These are phyloP conservation scores for Pseudozyma hubeiensis DNA, from an alignment of 1,284 basidiomycete genomes.

Conservation along the genomic window DNA sequence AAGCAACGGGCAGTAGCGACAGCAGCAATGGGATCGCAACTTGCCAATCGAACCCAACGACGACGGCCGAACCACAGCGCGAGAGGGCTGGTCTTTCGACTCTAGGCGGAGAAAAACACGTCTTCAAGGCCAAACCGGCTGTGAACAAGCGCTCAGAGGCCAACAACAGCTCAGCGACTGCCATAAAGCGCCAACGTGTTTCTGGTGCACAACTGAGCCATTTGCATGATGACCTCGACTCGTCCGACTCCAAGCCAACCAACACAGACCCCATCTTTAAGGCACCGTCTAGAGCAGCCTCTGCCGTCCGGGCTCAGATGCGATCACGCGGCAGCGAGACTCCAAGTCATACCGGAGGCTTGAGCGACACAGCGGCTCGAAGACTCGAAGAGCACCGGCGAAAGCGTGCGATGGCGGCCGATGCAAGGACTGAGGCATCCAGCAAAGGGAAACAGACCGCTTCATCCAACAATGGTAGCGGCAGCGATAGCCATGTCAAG, in stretches of 20 bases:
- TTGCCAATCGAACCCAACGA: slow-evolving; percentile 26
- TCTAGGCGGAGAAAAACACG: slow-evolving; percentile 57
- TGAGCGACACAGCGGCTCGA: slow-evolving; percentile 44
- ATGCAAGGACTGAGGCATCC: slow-evolving; percentile 10
- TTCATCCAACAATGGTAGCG: neutral
- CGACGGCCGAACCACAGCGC: slow-evolving; percentile 15
- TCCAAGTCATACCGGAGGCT: slow-evolving; percentile 53
- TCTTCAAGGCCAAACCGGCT: slow-evolving; percentile 75
- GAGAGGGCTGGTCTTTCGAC: slow-evolving; percentile 38
- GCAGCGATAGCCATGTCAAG: neutral
- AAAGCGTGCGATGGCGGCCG: slow-evolving; percentile 27
- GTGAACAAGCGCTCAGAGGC: slow-evolving; percentile 78
- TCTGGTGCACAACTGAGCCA: slow-evolving; percentile 25
- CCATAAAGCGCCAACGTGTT: slow-evolving; percentile 37
- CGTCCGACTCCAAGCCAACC: neutral
- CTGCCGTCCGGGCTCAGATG: slow-evolving; percentile 18
- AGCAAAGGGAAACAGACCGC: slow-evolving; percentile 17
- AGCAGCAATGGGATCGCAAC: slow-evolving; percentile 22
- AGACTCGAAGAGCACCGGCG: slow-evolving; percentile 51
- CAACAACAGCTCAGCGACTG: slow-evolving; percentile 70
- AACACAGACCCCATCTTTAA: slow-evolving; percentile 33
- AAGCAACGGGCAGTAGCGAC: neutral
- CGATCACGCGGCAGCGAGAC: slow-evolving; percentile 44
- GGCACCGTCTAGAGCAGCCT: slow-evolving; percentile 42
- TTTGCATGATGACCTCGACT: slow-evolving; percentile 25